Base-by-base conservation (phyloP, 768 basidiomycete species). In the Exsudoporus frostii region DNA sequence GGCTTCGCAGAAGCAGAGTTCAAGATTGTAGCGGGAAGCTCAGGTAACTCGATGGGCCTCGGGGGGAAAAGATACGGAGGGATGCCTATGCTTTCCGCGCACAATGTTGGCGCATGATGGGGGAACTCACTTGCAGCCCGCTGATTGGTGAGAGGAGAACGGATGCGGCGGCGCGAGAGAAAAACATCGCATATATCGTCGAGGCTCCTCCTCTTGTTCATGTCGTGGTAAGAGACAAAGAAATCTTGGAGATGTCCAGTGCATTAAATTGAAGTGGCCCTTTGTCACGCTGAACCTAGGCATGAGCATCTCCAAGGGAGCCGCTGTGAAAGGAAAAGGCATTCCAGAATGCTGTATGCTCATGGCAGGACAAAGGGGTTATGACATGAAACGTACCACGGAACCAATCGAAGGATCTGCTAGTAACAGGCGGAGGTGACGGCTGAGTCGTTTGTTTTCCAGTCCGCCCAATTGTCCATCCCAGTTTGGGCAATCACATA, bases 141-240 rank as follows among this genome's bases (percentile, higher is more conserved):
- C 13, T 61, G 56, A 33, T 24, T 22, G 30, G 25, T 0, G n/a
- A 49, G 38, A 9, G 54, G 57, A 15, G 65, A 50, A 22, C 49
- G 48, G 8, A 42, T 11, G 19, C 53, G 57, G 34, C 55, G 47
- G 38, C 61, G 68, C 15, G 68, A 66, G 32, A 70, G 49, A 42
- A 68, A 66, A 9, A 70, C 33, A 48, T 57, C 49, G 57, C 70
- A 70, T 1, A 64, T 58, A 46, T 70, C 68, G 46, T 68, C 70
- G 48, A 70, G 66, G 51, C 70, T 72, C 41, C 40, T 53, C 41
- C 51, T 62, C 50, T 56, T 58, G 53, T 20, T 51, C 68, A 70
- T 71, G 55, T 60, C 14, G 53, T 46, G 55, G 63, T 58, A 33
- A 50, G 45, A 57, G 40, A 45, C 54, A 58, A 62, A 53, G 57